These are phyloP conservation scores for Pythium phragmiticola DNA, from an alignment of 352 stramenopile species.

Conservation along the genomic window DNA sequence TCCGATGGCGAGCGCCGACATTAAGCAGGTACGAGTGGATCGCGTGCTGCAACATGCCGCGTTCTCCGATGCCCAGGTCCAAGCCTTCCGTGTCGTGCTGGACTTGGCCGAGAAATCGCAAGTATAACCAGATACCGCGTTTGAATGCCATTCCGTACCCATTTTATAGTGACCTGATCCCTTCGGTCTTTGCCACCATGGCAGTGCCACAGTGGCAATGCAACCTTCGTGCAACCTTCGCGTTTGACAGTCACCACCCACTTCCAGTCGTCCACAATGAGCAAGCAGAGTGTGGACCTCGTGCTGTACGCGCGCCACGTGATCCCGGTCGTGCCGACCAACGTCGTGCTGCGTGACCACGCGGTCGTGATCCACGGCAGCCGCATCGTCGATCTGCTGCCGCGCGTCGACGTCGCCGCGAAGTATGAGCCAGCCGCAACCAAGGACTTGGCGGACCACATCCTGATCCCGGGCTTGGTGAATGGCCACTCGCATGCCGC, in stretches of 20 bases:
- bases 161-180: conserved; percentile 7
- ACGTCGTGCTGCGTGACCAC: conserved; percentile 73
- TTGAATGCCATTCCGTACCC: conserved; percentile 19
- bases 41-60: conserved; percentile 16
- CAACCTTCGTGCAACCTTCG: neutral
- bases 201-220: no score
- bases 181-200: neutral
- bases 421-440: conserved; percentile 49
- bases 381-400: conserved; percentile 80
- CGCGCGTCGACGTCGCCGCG: conserved; percentile 41
- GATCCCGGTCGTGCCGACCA: conserved; percentile 74
- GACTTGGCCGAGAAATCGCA: neutral
- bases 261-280: conserved; percentile 15
- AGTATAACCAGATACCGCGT: neutral
- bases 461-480: conserved; percentile 82
- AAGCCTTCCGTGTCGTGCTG: neutral
- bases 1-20: neutral
- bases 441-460: conserved; percentile 57
- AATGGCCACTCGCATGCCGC: conserved; percentile 87
- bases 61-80: conserved; percentile 2
- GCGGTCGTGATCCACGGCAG: conserved; percentile 64
- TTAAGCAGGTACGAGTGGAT: conserved; percentile 20
- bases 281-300: conserved; percentile 48
- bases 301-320: conserved; percentile 78
- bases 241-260: conserved; percentile 4